Evolutionary conservation across 208 protist genomes (phyloP), one percentile per base, ranked within the genome.

Genomic region (Acanthamoeba triangularis): DNA sequence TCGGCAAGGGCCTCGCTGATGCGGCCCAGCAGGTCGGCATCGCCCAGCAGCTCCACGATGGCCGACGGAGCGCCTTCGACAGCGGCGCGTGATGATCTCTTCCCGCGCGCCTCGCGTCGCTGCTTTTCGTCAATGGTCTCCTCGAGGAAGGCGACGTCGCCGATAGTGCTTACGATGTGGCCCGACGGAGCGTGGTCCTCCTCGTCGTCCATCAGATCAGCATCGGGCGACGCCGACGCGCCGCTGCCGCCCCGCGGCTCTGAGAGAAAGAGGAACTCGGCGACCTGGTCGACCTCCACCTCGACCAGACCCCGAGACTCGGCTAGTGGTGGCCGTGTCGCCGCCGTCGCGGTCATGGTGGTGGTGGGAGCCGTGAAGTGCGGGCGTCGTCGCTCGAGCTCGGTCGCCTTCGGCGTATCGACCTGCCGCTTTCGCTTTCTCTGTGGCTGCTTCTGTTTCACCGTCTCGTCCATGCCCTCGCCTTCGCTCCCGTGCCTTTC

Each of bases 261-360:
- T 30, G 72, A 52, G 0, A 82, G 41, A 52, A 82, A 82, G 72
- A 82, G 72, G 23, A 82, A 82, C 41, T 82, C 72, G 72, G 33
- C 72, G 18, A 82, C 72, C 4, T 25, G 33, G 37, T 82, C 72
- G 37, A 52, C 72, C 7, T 82, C 72, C 20, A 82, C 72, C 37
- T 82, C 72, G 23, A 82, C 41, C 20, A 82, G 41, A 10, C 16
- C 41, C 1, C 30, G 0, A 8, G 44, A 4, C 18, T 23, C 52
- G 2, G 18, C 13, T 59, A 4, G 6, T 23, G 52, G 16, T 59
- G 52, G 52, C 18, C 52, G 52, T 14, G 3, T 59, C 16, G 52
- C 18, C 10, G 65, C 4, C 11, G 65, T n/a, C 4, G n/a, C 28
- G 28, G 63, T 14, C 63, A 16, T 37, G 61, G 61, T 30, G 25